Percentiles rank a stretch among this genome's conserved stretches.
Evolutionary conservation across 805 yeast species (phyloP).

Genomic region (Clavispora santaluciae): DNA sequence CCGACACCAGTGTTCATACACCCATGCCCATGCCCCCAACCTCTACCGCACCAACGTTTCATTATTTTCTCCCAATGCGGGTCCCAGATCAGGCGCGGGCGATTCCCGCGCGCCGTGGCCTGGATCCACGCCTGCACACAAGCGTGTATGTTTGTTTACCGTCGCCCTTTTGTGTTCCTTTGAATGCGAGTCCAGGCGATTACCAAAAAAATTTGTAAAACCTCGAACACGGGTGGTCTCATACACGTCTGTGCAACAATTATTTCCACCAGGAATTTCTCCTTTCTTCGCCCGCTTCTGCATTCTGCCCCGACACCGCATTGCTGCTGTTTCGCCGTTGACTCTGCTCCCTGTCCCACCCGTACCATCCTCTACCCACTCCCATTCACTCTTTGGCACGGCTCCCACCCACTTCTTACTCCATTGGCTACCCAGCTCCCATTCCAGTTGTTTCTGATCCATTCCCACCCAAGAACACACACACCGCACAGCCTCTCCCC

Average conservation of each 20-base stretch:
- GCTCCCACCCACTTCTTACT: neutral
- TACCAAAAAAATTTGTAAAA: neutral
- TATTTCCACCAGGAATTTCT: conserved; percentile 1
- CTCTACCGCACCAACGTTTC: no score
- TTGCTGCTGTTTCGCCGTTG: neutral
- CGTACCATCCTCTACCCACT: neutral
- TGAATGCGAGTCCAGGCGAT: conserved; percentile 1
- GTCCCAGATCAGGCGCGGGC: neutral
- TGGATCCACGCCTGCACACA: neutral
- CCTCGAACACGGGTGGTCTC: neutral
- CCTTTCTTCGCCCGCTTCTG: neutral
- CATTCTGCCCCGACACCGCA: conserved; percentile 1
- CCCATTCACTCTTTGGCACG: neutral
- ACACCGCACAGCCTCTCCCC: neutral
- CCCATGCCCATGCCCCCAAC: no score
- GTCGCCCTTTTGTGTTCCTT: conserved; percentile 1
- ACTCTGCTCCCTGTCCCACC: neutral
- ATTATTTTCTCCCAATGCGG: neutral
- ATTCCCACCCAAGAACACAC: neutral
- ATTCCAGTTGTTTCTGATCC: neutral
- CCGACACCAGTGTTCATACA: no score
- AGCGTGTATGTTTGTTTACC: conserved; percentile 6
- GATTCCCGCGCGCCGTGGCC: neutral
- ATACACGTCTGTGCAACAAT: conserved; percentile 1
- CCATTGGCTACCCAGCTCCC: neutral